phyloP scores from a whole-genome alignment of 1,284 basidiomycete species.

The Coniferiporia sulphurascens region DNA sequence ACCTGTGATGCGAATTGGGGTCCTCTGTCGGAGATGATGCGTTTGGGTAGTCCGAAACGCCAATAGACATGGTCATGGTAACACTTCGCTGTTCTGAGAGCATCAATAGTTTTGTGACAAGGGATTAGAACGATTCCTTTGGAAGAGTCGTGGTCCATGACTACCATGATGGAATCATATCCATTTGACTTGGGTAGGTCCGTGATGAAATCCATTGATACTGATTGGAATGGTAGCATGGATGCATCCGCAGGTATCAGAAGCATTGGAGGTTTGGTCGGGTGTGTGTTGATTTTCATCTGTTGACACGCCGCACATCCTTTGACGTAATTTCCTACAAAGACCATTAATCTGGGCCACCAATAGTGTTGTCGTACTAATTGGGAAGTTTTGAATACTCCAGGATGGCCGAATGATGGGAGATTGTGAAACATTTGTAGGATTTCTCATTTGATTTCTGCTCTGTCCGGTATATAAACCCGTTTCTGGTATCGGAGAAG shows the following conservation, averaged over 20 bases:
- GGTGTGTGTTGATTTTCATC: constrained; percentile 27
- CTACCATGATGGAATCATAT: not conserved
- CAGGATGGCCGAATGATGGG: constrained; percentile 35
- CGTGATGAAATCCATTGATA: constrained; percentile 35
- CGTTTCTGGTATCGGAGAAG: constrained; percentile 18
- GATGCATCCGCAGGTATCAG: not conserved
- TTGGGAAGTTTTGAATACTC: constrained; percentile 34
- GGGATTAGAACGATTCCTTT: not conserved
- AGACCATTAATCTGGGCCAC: constrained; percentile 37
- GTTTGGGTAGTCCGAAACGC: not conserved
- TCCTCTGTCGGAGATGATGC: constrained; percentile 21
- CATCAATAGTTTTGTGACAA: constrained; percentile 25
- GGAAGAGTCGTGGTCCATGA: not conserved
- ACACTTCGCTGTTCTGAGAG: not conserved
- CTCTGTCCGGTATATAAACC: constrained; percentile 24
- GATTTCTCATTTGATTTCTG: constrained; percentile 23
- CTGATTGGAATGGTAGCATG: constrained; percentile 12
- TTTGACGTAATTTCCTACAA: constrained; percentile 31
- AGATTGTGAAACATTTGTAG: constrained; percentile 29
- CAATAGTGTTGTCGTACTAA: constrained; percentile 34
- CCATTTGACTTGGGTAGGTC: not conserved
- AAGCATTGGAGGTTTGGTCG: constrained; percentile 10
- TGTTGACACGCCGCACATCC: constrained; percentile 36
- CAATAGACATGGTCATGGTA: not conserved
- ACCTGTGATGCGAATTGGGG: constrained; percentile 19